Conservation (phyloP, 2,329 filamentous ascomycete species). For the Acrocalymma vagum region DNA sequence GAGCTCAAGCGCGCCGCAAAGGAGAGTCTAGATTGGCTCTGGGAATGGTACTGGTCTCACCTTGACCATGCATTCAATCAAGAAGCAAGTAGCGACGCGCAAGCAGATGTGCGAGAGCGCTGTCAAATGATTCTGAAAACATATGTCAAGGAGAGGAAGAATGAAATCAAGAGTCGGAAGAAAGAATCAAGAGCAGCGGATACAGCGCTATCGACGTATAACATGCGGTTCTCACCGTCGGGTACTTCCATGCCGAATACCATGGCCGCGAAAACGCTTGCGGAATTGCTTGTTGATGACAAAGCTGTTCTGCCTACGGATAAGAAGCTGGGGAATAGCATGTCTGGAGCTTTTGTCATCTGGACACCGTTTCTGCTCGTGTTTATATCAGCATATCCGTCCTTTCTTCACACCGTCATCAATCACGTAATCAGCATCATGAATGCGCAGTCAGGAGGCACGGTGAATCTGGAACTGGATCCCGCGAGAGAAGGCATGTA, state of each 20-base stretch:
- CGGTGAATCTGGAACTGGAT: slow-evolving; percentile 26
- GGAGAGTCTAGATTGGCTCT: slow-evolving; percentile 83
- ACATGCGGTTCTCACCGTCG: slow-evolving; percentile 14
- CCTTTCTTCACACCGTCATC: slow-evolving; percentile 49
- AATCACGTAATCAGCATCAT: slow-evolving; percentile 49
- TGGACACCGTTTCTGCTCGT: slow-evolving; percentile 51
- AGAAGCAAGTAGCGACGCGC: slow-evolving; percentile 24
- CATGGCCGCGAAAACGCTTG: slow-evolving; percentile 10
- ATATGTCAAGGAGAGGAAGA: slow-evolving; percentile 40
- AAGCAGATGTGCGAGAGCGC: no score
- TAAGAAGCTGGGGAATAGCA: slow-evolving; percentile 40
- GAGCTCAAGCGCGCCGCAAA: slow-evolving; percentile 75
- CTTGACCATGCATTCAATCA: slow-evolving; percentile 49
- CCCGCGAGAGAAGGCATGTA: slow-evolving; percentile 53
- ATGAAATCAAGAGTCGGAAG: slow-evolving; percentile 36
- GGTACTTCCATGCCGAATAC: slow-evolving; percentile 6
- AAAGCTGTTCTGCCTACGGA: slow-evolving; percentile 47
- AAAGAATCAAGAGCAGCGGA: slow-evolving; percentile 22
- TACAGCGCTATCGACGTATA: slow-evolving; percentile 24
- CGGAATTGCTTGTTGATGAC: slow-evolving; percentile 42
- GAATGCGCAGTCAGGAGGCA: slow-evolving; percentile 18
- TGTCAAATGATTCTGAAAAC: slow-evolving; percentile 41
- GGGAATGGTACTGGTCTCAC: slow-evolving; percentile 83
- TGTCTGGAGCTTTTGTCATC: slow-evolving; percentile 55
- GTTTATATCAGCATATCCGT: slow-evolving; percentile 41